Conservation (phyloP, 1,284 basidiomycete species). For the Boletus semigastroideus region DNA sequence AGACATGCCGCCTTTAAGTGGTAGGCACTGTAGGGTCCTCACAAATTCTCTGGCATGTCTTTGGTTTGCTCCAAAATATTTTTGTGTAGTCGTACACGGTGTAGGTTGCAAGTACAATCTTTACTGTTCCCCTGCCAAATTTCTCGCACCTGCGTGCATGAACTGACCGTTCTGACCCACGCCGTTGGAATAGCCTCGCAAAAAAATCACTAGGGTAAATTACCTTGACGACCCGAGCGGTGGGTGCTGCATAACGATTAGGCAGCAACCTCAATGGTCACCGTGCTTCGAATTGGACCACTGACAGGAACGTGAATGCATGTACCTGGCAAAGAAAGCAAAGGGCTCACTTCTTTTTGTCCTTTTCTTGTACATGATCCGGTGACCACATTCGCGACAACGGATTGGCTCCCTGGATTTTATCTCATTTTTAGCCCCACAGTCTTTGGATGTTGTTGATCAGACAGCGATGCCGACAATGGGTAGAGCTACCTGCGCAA, state of each 20-base stretch:
- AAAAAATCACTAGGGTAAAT: no score
- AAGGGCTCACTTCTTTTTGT: slow-evolving; percentile 78
- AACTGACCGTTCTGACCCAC: no score
- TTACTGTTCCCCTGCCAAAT: no score
- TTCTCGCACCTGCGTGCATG: no score
- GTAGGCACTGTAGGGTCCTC: no score
- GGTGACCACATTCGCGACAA: slow-evolving; percentile 95
- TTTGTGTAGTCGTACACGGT: not conserved
- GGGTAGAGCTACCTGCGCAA: slow-evolving; percentile 73
- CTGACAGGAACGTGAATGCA: slow-evolving; percentile 37
- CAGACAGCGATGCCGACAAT: slow-evolving; percentile 3
- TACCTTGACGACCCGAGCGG: no score
- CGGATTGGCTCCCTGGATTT: slow-evolving; percentile 93
- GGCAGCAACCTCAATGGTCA: slow-evolving; percentile 32
- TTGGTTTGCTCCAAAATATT: not conserved
- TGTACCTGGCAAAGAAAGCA: slow-evolving; percentile 4
- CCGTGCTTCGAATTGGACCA: slow-evolving; percentile 89
- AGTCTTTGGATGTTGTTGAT: slow-evolving; percentile 62
- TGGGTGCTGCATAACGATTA: not conserved
- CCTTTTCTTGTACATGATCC: slow-evolving; percentile 99
- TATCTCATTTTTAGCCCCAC: slow-evolving; percentile 92
- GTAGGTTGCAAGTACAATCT: not conserved
- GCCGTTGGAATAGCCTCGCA: no score
- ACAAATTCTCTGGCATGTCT: no score
- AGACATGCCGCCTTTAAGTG: no score